Conservation (phyloP, 2,329 filamentous ascomycete genomes). For the Paracorniculantispora psalliotae region DNA sequence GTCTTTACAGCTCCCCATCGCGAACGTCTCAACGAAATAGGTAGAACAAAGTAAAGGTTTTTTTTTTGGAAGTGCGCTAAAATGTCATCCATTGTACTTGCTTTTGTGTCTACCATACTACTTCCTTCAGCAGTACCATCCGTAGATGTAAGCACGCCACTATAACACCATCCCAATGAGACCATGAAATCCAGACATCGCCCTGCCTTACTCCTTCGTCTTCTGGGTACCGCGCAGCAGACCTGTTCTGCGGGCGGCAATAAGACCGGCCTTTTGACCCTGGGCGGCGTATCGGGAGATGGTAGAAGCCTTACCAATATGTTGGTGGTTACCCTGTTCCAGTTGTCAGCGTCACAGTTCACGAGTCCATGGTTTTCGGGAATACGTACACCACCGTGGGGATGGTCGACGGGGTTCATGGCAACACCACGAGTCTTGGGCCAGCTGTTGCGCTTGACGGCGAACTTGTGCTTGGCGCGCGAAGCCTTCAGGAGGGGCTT, state of each 20-base stretch:
- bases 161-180: conserved; percentile 62
- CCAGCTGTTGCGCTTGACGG: conserved; percentile 99
- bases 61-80: conserved; percentile 36
- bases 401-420: conserved; percentile 99
- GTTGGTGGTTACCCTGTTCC: conserved; percentile 93
- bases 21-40: not conserved
- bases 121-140: conserved; percentile 44
- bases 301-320: conserved; percentile 99
- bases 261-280: conserved; percentile 99
- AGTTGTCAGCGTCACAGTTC: conserved; percentile 37
- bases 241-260: conserved; percentile 99
- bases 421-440: conserved; percentile 99
- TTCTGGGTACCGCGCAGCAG: conserved; percentile 99
- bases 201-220: conserved; percentile 78
- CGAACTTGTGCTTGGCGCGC: conserved; percentile 99
- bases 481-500: conserved; percentile 99
- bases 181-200: conserved; percentile 45
- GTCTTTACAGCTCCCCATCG: not conserved
- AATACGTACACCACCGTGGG: conserved; percentile 77
- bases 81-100: conserved; percentile 40
- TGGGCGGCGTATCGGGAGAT: conserved; percentile 96
- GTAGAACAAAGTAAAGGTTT: conserved; percentile 10
- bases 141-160: conserved; percentile 57
- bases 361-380: not conserved
- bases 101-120: conserved; percentile 43